A percentile compares a stretch with the other conserved stretches of the same genome.
These are phyloP conservation scores for Rutidosis leptorrhynchoides DNA, from an alignment of 129 eudicot genomes.

Conservation along the genomic window DNA sequence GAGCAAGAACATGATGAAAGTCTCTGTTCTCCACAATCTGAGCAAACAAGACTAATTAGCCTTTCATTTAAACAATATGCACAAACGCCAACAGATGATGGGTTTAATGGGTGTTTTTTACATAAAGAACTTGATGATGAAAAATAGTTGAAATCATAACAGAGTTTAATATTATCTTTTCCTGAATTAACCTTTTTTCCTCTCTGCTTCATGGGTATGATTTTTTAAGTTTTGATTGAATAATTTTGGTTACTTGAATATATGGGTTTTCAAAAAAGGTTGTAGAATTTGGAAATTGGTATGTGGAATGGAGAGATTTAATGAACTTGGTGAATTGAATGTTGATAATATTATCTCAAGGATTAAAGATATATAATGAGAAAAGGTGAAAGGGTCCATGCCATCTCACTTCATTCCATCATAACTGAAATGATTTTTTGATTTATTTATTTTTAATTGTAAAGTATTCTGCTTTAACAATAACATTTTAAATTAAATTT, in stretches of 20 bases:
- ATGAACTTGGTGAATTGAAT: background rate
- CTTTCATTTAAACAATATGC: conserved; percentile 69
- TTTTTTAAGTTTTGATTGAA: conserved; percentile 3
- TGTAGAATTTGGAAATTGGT: background rate
- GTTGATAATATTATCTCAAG: background rate
- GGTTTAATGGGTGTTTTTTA: conserved; percentile 59
- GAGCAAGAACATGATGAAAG: conserved; percentile 76
- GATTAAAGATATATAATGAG: background rate
- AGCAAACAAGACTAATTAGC: conserved; percentile 58
- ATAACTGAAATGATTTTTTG: conserved; percentile 16
- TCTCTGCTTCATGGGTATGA: conserved; percentile 54
- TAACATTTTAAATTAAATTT: background rate
- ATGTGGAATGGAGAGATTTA: background rate
- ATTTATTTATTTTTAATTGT: background rate
- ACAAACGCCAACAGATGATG: conserved; percentile 68
- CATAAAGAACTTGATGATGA: conserved; percentile 51
- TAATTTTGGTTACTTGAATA: background rate
- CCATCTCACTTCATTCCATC: conserved; percentile 8
- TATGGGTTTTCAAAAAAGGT: background rate
- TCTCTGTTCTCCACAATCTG: conserved; percentile 85
- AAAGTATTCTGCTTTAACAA: conserved; percentile 8
- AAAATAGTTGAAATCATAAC: conserved; percentile 37
- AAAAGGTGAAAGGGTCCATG: background rate
- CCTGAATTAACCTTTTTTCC: conserved; percentile 51
- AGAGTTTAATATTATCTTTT: conserved; percentile 2